Conservation (phyloP, 1,284 basidiomycete genomes). For the Meripilus lineatus region DNA sequence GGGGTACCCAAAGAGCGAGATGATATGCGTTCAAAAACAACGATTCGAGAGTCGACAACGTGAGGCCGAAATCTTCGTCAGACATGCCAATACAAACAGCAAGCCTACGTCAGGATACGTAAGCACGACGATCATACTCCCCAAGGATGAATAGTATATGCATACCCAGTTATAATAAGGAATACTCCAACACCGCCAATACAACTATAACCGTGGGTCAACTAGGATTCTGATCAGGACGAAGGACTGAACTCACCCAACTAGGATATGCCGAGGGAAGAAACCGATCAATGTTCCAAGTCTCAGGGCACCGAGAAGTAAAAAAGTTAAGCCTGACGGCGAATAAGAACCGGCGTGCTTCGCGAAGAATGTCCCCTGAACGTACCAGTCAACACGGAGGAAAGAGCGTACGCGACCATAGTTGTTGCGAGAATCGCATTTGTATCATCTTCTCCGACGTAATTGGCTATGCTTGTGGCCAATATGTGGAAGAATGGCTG, state of each 20-base stretch:
- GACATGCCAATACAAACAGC: slow-evolving; percentile 81
- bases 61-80: slow-evolving; percentile 77
- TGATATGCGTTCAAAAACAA: slow-evolving; percentile 59
- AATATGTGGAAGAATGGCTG: slow-evolving; percentile 96
- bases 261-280: slow-evolving; percentile 94
- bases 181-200: slow-evolving; percentile 97
- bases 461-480: slow-evolving; percentile 68
- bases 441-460: slow-evolving; percentile 71
- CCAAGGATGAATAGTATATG: slow-evolving; percentile 5
- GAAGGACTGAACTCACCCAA: slow-evolving; percentile 53
- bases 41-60: slow-evolving; percentile 56
- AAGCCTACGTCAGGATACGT: slow-evolving; percentile 40
- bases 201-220: slow-evolving; percentile 44
- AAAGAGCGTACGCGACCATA: slow-evolving; percentile 85
- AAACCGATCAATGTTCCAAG: slow-evolving; percentile 90
- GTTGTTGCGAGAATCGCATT: slow-evolving; percentile 85
- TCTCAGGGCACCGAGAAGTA: slow-evolving; percentile 78
- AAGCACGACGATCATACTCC: neutral
- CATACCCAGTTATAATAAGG: slow-evolving; percentile 81
- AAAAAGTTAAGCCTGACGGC: slow-evolving; percentile 70
- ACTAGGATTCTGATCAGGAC: neutral
- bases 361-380: slow-evolving; percentile 5
- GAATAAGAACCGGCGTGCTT: slow-evolving; percentile 1
- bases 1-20: slow-evolving; percentile 71
- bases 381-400: slow-evolving; percentile 86